Conservation (phyloP, 371 early-diverging fungal genomes). For the Mortierella sp. region DNA sequence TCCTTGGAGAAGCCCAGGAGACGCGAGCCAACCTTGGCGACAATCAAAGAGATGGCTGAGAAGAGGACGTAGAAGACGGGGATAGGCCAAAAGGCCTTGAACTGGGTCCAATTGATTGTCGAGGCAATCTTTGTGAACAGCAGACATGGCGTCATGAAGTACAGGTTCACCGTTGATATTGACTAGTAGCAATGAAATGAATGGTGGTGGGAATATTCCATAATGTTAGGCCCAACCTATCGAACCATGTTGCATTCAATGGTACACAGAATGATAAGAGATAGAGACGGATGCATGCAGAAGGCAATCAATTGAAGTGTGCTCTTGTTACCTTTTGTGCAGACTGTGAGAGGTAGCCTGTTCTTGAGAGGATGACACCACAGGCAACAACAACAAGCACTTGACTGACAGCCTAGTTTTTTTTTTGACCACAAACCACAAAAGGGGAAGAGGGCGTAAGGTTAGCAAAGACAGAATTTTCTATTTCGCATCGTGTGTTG, state of each 20-base stretch:
- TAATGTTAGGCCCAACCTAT: not conserved
- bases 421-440: not conserved
- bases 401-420: constrained; percentile 74
- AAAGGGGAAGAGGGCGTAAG: not conserved
- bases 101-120: constrained; percentile 67
- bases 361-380: constrained; percentile 63
- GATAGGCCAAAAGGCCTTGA: constrained; percentile 80
- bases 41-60: constrained; percentile 62
- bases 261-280: not conserved
- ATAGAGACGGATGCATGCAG: not conserved
- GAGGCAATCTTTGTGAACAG: constrained; percentile 80
- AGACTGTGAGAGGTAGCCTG: constrained; percentile 64
- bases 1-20: constrained; percentile 59
- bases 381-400: constrained; percentile 69
- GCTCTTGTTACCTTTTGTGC: constrained; percentile 75
- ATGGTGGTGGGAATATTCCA: not conserved
- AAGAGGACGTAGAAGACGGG: constrained; percentile 73
- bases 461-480: not conserved
- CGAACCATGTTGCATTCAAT: no score
- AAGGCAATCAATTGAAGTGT: no score
- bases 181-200: constrained; percentile 67
- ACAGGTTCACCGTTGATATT: constrained; percentile 76
- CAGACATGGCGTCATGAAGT: constrained; percentile 83
- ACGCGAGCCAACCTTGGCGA: constrained; percentile 63
- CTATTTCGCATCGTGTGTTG: no score